Evolutionary conservation across 2,329 filamentous ascomycete species (phyloP), one percentile per base, ranked within the genome.

Genomic region (Didymellaceae sp.): DNA sequence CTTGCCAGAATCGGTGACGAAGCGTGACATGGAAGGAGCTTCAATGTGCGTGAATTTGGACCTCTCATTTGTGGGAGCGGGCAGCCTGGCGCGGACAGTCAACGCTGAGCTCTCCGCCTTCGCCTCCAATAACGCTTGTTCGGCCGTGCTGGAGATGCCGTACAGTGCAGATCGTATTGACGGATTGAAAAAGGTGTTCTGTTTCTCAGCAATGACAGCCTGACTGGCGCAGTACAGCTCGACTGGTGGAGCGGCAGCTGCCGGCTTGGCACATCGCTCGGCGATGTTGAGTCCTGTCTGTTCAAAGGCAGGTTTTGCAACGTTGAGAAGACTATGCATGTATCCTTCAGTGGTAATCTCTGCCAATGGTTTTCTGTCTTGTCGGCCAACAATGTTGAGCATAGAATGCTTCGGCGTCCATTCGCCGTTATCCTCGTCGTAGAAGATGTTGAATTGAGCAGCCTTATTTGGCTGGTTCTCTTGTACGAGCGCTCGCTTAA

Each of bases 1-100:
- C 78, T 99, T 99, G 68, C 94, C 94, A 44, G 91, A 96, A 75
- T 97, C 94, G 1, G 93, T 97, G 52, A 99, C 94, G 68, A 99
- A 99, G 62, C 92, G 91, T 40, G 86, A 88, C 94, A 99, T 99
- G 9, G 92, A 97, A 0, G 94, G 94, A 25, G 97, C 92, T 41
- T 87, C 83, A 57, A 99, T 95, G 70, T 93, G 89, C 41, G 89
- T 97, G 75, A 92, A 97, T 18, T 89, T 85, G 59, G 86, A 84
- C 78, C 91, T 93, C 67, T 89, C 84, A 35, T 89, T 91, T 54
- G 89, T 86, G 0, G 94, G 92, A 26, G 82, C 77, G 2, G 94
- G 92, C 1, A 97, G 78, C 73, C 92, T 79, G 58, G 84, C 78
- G 10, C 76, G 77, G 1, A 82, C 70, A 1, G 91, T 89, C 64